These are phyloP conservation scores for Candida chauliodis DNA, from an alignment of 805 yeast genomes.

Conservation along the genomic window DNA sequence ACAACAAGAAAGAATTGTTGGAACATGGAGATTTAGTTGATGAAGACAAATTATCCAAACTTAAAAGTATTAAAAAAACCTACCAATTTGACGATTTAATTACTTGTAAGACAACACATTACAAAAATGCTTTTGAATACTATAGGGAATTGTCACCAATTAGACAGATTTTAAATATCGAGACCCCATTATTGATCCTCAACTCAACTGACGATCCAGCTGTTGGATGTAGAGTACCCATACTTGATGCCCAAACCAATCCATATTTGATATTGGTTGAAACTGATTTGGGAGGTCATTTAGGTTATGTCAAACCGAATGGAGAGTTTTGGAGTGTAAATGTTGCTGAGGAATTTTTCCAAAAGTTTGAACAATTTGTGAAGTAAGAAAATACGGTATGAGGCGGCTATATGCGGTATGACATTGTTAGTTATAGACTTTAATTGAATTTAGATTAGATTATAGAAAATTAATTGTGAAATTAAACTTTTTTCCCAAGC, in stretches of 20 bases:
- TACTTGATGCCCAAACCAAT: constrained; percentile 45
- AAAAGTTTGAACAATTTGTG: constrained; percentile 16
- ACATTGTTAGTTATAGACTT: too few relatives aligned
- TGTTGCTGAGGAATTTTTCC: constrained; percentile 34
- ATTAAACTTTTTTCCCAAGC: too few relatives aligned
- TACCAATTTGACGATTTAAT: constrained; percentile 60
- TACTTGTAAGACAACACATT: constrained; percentile 68
- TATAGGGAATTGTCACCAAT: constrained; percentile 61
- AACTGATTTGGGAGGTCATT: constrained; percentile 74
- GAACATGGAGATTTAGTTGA: constrained; percentile 21
- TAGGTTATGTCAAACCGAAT: constrained; percentile 66
- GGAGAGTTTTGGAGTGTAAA: constrained; percentile 62
- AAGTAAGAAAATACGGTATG: too few relatives aligned
- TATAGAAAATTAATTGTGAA: too few relatives aligned
- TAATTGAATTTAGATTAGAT: too few relatives aligned
- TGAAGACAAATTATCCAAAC: constrained; percentile 17
- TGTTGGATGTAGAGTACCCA: constrained; percentile 55
- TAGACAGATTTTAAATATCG: constrained; percentile 45
- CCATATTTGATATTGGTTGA: constrained; percentile 58
- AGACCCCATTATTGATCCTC: constrained; percentile 63
- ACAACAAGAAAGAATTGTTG: constrained; percentile 32
- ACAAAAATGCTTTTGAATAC: constrained; percentile 59
- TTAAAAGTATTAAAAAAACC: constrained; percentile 28
- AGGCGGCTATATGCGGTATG: too few relatives aligned
- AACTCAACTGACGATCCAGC: constrained; percentile 75